Base-by-base conservation (phyloP, 768 basidiomycete species). In the Tylopilus vinaceipallidus region DNA sequence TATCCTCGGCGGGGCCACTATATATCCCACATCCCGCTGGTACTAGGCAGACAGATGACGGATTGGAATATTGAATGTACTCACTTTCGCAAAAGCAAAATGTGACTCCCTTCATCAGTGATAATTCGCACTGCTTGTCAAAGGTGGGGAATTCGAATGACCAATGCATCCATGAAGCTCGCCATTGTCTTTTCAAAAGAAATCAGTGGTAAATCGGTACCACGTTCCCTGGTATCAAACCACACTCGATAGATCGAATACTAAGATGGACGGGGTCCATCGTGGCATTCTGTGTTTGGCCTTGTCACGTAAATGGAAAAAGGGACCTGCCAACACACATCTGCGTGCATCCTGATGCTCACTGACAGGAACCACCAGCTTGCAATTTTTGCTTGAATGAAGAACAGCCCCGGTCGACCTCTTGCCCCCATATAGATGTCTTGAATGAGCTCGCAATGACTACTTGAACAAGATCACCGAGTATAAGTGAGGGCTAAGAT, bases 211-310 rank as follows among this genome's bases (percentile, higher is more conserved):
- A 61, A 63, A 50, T 68, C 59, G 29, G 40, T 47, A 32, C 56
- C 62, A 29, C 43, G 50, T 38, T 61, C 59, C 26, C 53, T 39
- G 23, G 62, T 56, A 20, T 60, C 53, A 34, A 66, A 70, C 58
- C 61, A 65, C 9, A 66, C 60, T 14, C 61, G 60, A 42, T 58
- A 66, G 30, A 68, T 57, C 6, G 62, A 66, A 35, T 64, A 66
- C 11, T 64, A 60, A 11, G 64, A 66, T 20, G 64, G 37, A 43
- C 50, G 55, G 1, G 61, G 62, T 27, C 50, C 63, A 42, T 70
- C 66, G 17, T 47, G 19, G 37, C 57, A 57, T 11, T 59, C 64
- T 17, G 22, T 24, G 44, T 35, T 37, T 42, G n/a, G 19, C 27
- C 20, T 20, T 11, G 6, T 6, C 13, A 44, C 20, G 20, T 30